These are phyloP conservation scores for Blastomyces silverae DNA, from an alignment of 2,329 filamentous ascomycete species.

Conservation along the genomic window DNA sequence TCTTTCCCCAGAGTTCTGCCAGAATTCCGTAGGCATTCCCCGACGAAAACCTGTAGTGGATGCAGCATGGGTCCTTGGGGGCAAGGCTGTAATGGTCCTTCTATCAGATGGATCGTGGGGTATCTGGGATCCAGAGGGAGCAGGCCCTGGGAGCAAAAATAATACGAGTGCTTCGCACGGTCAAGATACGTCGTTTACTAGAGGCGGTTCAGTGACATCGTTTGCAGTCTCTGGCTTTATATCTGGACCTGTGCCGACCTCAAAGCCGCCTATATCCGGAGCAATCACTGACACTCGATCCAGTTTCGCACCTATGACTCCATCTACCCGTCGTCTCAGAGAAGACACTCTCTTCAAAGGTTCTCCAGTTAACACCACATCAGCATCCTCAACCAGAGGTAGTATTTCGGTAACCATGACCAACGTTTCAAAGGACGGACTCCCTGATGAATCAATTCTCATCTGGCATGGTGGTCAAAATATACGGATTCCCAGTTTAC, in stretches of 20 bases:
- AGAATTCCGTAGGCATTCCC: slow-evolving; percentile 26
- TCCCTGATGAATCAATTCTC: slow-evolving; percentile 41
- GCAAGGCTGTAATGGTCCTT: slow-evolving; percentile 41
- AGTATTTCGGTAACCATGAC: slow-evolving; percentile 38
- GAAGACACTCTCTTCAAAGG: slow-evolving; percentile 43
- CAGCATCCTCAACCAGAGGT: slow-evolving; percentile 32
- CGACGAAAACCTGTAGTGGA: slow-evolving; percentile 41
- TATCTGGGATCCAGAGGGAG: slow-evolving; percentile 45
- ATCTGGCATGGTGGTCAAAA: slow-evolving; percentile 40
- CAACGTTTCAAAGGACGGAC: slow-evolving; percentile 31
- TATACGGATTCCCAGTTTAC: slow-evolving; percentile 39
- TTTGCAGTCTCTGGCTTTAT: slow-evolving; percentile 41
- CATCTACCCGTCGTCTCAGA: slow-evolving; percentile 42
- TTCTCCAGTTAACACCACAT: slow-evolving; percentile 25
- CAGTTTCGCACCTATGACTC: slow-evolving; percentile 43
- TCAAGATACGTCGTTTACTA: slow-evolving; percentile 36
- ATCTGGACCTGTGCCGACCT: slow-evolving; percentile 25
- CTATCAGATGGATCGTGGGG: slow-evolving; percentile 46
- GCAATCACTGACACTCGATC: slow-evolving; percentile 29
- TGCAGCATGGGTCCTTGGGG: slow-evolving; percentile 42
- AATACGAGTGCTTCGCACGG: slow-evolving; percentile 32
- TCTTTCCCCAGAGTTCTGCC: slow-evolving; percentile 37
- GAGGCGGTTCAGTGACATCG: slow-evolving; percentile 36
- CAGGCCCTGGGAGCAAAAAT: slow-evolving; percentile 37
- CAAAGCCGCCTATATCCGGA: slow-evolving; percentile 24